These are phyloP conservation scores for Fraxinus pennsylvanica DNA, from an alignment of 257 asterid species.

Conservation along the genomic window DNA sequence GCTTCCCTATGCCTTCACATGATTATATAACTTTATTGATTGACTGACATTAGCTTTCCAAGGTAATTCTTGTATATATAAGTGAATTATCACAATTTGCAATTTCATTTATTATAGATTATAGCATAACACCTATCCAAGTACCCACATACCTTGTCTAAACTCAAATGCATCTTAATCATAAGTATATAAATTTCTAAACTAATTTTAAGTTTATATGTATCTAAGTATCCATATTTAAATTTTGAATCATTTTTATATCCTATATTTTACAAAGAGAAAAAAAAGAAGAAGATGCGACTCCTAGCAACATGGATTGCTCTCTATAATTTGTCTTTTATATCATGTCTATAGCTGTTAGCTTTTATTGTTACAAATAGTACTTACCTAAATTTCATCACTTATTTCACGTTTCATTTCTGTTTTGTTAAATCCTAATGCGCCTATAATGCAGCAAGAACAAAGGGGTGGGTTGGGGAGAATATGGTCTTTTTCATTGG, in stretches of 20 bases:
- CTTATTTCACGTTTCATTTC: no score
- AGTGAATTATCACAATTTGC: background rate
- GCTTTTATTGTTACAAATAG: slow-evolving; percentile 1
- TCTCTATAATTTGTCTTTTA: slow-evolving; percentile 17
- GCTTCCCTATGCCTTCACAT: slow-evolving; percentile 3
- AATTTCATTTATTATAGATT: background rate
- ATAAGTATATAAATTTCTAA: background rate
- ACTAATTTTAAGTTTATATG: background rate
- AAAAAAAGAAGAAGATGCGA: no score
- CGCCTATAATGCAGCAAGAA: no score
- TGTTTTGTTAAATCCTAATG: no score
- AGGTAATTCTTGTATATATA: slow-evolving; percentile 10
- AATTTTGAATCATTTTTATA: no score
- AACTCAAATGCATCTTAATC: background rate
- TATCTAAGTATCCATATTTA: no score
- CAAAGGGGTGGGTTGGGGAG: no score
- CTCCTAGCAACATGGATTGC: slow-evolving; percentile 17
- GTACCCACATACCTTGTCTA: background rate
- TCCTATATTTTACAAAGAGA: background rate
- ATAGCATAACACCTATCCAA: background rate
- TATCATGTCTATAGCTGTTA: background rate
- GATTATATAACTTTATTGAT: background rate
- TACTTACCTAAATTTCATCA: background rate
- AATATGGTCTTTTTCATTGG: no score
- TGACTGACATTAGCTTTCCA: background rate